Base-by-base conservation (phyloP, 495 filamentous ascomycete species). In the Clohesyomyces aquaticus region DNA sequence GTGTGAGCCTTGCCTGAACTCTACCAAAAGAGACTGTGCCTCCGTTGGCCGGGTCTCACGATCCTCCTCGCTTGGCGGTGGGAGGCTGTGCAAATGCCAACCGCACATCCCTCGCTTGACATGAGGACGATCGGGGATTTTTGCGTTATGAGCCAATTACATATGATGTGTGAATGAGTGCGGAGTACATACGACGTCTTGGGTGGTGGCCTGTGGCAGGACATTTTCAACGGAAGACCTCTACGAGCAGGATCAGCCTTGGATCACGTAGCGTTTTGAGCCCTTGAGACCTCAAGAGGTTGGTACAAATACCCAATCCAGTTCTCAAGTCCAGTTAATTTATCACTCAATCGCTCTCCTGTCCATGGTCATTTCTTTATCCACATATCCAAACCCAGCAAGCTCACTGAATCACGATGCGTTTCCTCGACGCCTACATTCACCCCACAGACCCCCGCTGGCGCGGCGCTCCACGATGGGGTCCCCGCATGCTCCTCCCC, bases 391-490 rank as follows among this genome's bases (percentile, higher is more conserved):
- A 11, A 38, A 1, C 22, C 8, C 45, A 4, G 18, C 21, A 47
- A 6, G 18, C 21, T 47, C 45, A 38, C 52, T 32, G 29, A 50
- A 14, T n/a, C 14, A 56, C 22, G 19, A 58, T 58, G 55, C 6
- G 19, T 4, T 19, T 58, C 38, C 29, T 58, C 55, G 4, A 21
- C 2, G 10, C 21, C 38, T 58, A 58, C 55, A 58, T 41, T 2
- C 12, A 4, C 9, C 55, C 55, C 6, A 58, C 6, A 18, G 55
- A 58, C 55, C 23, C 42, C n/a, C 55, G 55, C 38, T 58, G 55
- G 55, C 55, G 26, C 55, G 55, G 55, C 21, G 11, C 55, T n/a
- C 52, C 3, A 2, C 52, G 28, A 2, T 18, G 16, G 28, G 52
- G 29, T 12, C 35, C 28, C 25, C 4, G 27, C 55, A 1, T 47